These are phyloP conservation scores for Pseudocercospora crystallina DNA, from an alignment of 2,329 filamentous ascomycete species.

Conservation along the genomic window DNA sequence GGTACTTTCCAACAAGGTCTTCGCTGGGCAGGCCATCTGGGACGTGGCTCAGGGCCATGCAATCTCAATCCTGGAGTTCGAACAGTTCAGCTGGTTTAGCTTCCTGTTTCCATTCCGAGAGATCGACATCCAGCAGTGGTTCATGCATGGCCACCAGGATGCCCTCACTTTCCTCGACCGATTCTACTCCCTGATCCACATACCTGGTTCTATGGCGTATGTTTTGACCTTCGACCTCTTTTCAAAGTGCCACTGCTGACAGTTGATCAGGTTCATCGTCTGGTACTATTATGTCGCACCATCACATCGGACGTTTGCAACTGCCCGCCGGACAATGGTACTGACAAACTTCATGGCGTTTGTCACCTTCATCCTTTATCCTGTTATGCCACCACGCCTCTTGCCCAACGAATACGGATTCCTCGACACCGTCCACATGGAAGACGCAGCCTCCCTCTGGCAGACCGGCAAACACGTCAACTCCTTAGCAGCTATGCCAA, in stretches of 20 bases:
- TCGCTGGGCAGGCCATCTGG: slow-evolving; percentile 51
- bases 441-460: slow-evolving; percentile 44
- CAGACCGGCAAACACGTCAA: slow-evolving; percentile 48
- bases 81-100: slow-evolving; percentile 51
- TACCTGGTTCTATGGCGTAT: slow-evolving; percentile 57
- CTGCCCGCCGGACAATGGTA: slow-evolving; percentile 43
- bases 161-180: slow-evolving; percentile 57
- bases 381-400: slow-evolving; percentile 52
- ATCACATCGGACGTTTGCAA: slow-evolving; percentile 44
- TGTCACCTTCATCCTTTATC: slow-evolving; percentile 50
- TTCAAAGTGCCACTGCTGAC: too few relatives aligned
- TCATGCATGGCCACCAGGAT: slow-evolving; percentile 55
- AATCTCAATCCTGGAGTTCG: slow-evolving; percentile 54
- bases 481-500: slow-evolving; percentile 44
- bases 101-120: slow-evolving; percentile 56
- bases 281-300: slow-evolving; percentile 62
- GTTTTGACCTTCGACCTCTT: too few relatives aligned
- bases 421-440: slow-evolving; percentile 46
- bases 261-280: slow-evolving; percentile 11
- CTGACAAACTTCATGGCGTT: slow-evolving; percentile 55
- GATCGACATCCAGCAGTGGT: slow-evolving; percentile 56
- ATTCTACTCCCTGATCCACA: slow-evolving; percentile 60
- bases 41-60: slow-evolving; percentile 56
- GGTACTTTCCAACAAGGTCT: slow-evolving; percentile 33
- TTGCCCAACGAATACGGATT: slow-evolving; percentile 44